phyloP scores from a whole-genome alignment of 2,329 filamentous ascomycete species.

The Biscogniauxia mediterranea region DNA sequence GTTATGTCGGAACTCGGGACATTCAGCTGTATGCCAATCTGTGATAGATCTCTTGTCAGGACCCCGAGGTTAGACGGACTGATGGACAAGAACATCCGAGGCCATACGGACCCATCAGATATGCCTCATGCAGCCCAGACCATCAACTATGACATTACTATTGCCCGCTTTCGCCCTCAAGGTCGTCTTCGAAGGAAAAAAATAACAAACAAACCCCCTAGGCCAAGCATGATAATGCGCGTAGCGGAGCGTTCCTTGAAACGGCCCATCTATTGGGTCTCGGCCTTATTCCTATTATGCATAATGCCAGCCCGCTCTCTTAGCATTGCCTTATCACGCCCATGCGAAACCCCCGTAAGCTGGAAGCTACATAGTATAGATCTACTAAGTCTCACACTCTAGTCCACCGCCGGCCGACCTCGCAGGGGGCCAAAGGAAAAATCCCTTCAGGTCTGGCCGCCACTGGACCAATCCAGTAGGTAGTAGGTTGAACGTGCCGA shows the following conservation, averaged over 20 bases:
- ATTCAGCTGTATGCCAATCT: not conserved
- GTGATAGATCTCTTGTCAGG: no score
- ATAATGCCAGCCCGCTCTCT: not conserved
- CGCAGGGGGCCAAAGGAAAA: not conserved
- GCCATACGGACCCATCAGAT: not conserved
- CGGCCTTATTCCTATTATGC: not conserved
- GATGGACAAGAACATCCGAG: not conserved
- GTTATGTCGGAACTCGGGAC: not conserved
- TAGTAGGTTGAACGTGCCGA: not conserved
- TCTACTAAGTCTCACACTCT: not conserved
- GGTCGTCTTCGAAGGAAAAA: not conserved
- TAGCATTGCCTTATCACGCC: not conserved
- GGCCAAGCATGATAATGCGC: not conserved
- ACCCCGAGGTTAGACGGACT: not conserved
- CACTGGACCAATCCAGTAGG: not conserved
- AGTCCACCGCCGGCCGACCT: not conserved
- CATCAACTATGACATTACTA: not conserved
- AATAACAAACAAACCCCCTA: not conserved
- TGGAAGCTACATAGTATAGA: not conserved
- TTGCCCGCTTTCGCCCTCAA: not conserved
- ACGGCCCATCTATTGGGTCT: not conserved
- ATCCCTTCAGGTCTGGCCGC: not conserved
- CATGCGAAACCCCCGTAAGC: not conserved
- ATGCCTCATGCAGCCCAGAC: not conserved
- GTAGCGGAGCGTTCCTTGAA: not conserved